Evolutionary conservation across 805 yeast species (phyloP).

Genomic region (Yarrowia sp.): DNA sequence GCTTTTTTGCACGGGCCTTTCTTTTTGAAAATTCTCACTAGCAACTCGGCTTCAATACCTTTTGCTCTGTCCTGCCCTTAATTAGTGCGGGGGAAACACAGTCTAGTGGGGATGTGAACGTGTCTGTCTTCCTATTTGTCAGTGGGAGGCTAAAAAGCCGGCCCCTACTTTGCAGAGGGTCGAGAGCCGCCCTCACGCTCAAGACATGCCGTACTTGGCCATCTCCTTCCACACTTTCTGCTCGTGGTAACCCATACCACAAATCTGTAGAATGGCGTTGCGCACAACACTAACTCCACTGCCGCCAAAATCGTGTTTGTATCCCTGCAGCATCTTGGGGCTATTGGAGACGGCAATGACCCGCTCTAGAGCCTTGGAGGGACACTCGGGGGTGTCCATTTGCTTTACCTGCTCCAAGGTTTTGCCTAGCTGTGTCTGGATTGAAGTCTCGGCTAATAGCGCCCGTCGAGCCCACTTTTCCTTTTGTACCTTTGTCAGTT

Average conservation of each 20-base stretch:
- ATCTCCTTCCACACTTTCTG: slow-evolving; percentile 36
- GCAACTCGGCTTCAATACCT: slow-evolving; percentile 1
- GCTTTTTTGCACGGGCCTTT: slow-evolving; percentile 14
- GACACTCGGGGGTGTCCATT: slow-evolving; percentile 25
- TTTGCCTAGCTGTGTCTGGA: slow-evolving; percentile 29
- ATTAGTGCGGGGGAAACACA: slow-evolving; percentile 20
- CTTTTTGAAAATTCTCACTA: background rate
- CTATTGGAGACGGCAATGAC: slow-evolving; percentile 34
- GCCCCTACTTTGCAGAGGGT: background rate
- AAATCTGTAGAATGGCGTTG: slow-evolving; percentile 28
- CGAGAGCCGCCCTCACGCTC: background rate
- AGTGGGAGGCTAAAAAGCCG: background rate
- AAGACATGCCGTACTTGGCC: slow-evolving; percentile 30
- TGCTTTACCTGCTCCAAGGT: slow-evolving; percentile 18
- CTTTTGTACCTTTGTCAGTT: slow-evolving; percentile 1
- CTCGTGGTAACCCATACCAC: slow-evolving; percentile 35
- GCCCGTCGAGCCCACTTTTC: slow-evolving; percentile 37
- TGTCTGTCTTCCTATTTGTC: slow-evolving; percentile 2
- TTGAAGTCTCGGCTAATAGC: slow-evolving; percentile 36
- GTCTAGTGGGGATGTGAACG: slow-evolving; percentile 8
- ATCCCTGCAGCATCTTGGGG: slow-evolving; percentile 34
- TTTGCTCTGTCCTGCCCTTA: background rate
- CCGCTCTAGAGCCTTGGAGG: slow-evolving; percentile 33
- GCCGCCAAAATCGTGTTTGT: slow-evolving; percentile 33
- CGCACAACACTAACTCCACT: slow-evolving; percentile 27